phyloP scores from a whole-genome alignment of 257 asterid genomes.

The Avicennia marina region DNA sequence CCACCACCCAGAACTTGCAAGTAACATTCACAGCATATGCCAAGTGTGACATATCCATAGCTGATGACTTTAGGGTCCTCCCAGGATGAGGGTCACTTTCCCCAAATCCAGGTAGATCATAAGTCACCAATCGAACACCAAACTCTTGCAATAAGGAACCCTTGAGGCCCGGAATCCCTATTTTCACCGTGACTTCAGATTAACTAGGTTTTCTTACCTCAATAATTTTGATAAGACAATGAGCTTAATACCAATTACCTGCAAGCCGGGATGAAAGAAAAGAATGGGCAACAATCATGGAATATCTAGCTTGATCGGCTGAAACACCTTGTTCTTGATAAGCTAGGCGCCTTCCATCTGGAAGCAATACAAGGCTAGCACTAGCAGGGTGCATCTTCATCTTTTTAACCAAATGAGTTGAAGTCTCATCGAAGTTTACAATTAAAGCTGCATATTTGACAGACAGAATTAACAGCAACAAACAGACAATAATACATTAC shows the following conservation, averaged over 20 bases:
- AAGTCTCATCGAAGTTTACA: conserved; percentile 46
- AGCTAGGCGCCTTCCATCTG: conserved; percentile 82
- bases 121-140: conserved; percentile 78
- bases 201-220: background rate
- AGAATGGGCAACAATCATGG: conserved; percentile 64
- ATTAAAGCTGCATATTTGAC: conserved; percentile 67
- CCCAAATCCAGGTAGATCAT: conserved; percentile 96
- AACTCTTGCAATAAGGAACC: conserved; percentile 60
- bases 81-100: conserved; percentile 92
- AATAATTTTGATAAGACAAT: background rate
- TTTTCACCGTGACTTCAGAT: background rate
- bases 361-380: conserved; percentile 74
- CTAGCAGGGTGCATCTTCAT: conserved; percentile 66
- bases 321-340: conserved; percentile 78
- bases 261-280: conserved; percentile 85
- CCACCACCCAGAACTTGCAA: conserved; percentile 87
- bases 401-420: conserved; percentile 52
- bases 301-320: conserved; percentile 66
- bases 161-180: conserved; percentile 88
- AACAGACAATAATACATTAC: too few relatives aligned
- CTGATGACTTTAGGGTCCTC: conserved; percentile 85
- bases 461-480: too few relatives aligned
- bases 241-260: conserved; percentile 40
- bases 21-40: conserved; percentile 71
- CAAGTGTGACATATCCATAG: conserved; percentile 80